Percentiles rank a stretch among this genome's conserved stretches.
These are phyloP conservation scores for Massariosphaeria phaeospora DNA, from an alignment of 495 filamentous ascomycete species.

Conservation along the genomic window DNA sequence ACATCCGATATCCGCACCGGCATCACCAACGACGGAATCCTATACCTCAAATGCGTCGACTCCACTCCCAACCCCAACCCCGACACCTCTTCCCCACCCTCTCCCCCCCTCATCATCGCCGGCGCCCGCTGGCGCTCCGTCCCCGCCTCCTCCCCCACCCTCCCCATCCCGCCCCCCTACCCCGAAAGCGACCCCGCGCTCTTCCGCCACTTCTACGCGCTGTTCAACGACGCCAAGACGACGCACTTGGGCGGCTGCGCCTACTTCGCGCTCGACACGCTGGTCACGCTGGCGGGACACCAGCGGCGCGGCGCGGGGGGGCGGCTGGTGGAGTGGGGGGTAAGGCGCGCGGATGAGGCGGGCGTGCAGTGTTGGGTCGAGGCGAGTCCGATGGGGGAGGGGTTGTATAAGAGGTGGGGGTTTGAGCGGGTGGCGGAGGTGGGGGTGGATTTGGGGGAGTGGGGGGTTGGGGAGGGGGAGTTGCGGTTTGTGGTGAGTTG, in stretches of 20 bases:
- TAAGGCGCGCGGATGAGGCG: constrained; percentile 6
- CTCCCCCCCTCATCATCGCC: not conserved
- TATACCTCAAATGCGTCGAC: constrained; percentile 11
- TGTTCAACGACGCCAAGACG: not conserved
- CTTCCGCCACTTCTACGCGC: not conserved
- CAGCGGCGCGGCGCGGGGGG: constrained; percentile 8
- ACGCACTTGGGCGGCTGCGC: constrained; percentile 4
- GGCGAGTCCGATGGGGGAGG: constrained; percentile 5
- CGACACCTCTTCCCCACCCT: not conserved
- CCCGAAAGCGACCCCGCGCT: not conserved
- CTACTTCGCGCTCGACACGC: constrained; percentile 15
- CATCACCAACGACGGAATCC: not conserved
- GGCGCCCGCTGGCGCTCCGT: constrained; percentile 5
- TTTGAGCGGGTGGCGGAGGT: constrained; percentile 17
- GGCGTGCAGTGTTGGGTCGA: constrained; percentile 17
- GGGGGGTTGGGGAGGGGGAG: constrained; percentile 11
- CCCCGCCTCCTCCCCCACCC: not conserved
- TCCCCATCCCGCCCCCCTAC: not conserved
- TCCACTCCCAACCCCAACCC: not conserved
- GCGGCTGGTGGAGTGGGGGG: constrained; percentile 14
- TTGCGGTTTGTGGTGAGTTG: constrained; percentile 10
- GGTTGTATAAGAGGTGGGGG: constrained; percentile 14
- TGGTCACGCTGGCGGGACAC: constrained; percentile 10
- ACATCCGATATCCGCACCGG: not conserved
- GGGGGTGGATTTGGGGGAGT: constrained; percentile 16